Conservation (phyloP, 2,329 filamentous ascomycete genomes). For the Malbranchea zuffiana region DNA sequence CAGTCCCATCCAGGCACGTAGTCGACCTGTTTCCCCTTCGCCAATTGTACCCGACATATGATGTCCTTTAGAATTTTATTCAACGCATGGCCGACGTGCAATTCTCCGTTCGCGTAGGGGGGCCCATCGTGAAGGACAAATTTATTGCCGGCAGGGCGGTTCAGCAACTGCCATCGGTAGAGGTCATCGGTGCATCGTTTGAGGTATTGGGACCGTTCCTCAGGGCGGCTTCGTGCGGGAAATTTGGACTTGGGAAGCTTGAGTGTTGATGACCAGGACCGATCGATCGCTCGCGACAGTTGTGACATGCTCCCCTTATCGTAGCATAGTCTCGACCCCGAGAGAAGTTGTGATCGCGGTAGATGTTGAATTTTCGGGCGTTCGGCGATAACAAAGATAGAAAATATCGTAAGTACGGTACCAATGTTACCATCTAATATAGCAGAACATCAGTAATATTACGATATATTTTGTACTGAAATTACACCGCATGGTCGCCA, state of each 20-base stretch:
- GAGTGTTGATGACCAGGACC: slow-evolving; percentile 57
- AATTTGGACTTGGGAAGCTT: slow-evolving; percentile 65
- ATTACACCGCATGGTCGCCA: no score
- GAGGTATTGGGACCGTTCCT: slow-evolving; percentile 49
- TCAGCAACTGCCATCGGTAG: slow-evolving; percentile 69
- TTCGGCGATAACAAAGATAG: no score
- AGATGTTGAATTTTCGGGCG: no score
- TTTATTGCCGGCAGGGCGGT: slow-evolving; percentile 42
- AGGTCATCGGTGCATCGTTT: slow-evolving; percentile 73
- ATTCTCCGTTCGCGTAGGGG: slow-evolving; percentile 84
- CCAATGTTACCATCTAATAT: no score
- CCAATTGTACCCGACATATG: slow-evolving; percentile 68
- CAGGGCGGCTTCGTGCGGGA: slow-evolving; percentile 40
- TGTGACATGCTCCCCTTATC: slow-evolving; percentile 15
- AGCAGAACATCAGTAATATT: no score
- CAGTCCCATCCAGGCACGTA: slow-evolving; percentile 97
- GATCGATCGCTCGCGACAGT: slow-evolving; percentile 14
- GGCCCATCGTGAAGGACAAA: slow-evolving; percentile 93
- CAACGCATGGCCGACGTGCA: slow-evolving; percentile 88
- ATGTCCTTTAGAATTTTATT: slow-evolving; percentile 98
- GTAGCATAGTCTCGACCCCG: slow-evolving; percentile 7
- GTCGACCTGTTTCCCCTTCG: slow-evolving; percentile 61
- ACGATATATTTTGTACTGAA: no score
- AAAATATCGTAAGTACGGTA: no score
- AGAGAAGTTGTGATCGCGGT: neutral